Conservation (phyloP, 192 early-diverging fungal species). For the Linnemannia hyalina region DNA sequence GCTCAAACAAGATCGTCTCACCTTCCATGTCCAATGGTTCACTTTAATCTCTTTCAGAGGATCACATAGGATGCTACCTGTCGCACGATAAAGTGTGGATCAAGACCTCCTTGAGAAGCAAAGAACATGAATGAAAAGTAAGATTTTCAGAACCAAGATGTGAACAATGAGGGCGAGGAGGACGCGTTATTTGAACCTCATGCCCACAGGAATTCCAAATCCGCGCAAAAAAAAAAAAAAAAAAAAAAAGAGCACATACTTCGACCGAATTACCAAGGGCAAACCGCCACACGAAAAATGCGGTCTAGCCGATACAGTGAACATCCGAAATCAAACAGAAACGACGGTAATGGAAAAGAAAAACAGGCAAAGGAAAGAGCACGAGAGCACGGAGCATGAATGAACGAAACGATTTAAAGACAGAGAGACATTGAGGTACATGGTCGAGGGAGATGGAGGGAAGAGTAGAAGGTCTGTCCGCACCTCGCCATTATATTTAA, state of each 20-base stretch:
- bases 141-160: background rate
- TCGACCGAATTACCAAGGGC: too few species aligned
- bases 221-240: background rate
- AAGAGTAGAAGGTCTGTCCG: constrained; percentile 6
- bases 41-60: too few species aligned
- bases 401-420: background rate
- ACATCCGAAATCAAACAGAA: background rate
- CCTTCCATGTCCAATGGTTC: background rate
- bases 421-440: background rate
- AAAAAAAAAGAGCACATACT: background rate
- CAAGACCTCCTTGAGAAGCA: background rate
- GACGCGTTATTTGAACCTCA: background rate
- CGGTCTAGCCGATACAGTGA: background rate
- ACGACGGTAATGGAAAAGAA: background rate
- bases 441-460: background rate
- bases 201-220: background rate
- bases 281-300: too few species aligned
- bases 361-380: background rate
- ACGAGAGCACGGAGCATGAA: constrained; percentile 24
- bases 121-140: background rate
- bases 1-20: background rate
- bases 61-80: too few species aligned
- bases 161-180: background rate
- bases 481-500: background rate
- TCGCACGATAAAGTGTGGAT: too few species aligned